These are phyloP conservation scores for Tylopilus intermedius DNA, from an alignment of 768 basidiomycete genomes.

Conservation along the genomic window DNA sequence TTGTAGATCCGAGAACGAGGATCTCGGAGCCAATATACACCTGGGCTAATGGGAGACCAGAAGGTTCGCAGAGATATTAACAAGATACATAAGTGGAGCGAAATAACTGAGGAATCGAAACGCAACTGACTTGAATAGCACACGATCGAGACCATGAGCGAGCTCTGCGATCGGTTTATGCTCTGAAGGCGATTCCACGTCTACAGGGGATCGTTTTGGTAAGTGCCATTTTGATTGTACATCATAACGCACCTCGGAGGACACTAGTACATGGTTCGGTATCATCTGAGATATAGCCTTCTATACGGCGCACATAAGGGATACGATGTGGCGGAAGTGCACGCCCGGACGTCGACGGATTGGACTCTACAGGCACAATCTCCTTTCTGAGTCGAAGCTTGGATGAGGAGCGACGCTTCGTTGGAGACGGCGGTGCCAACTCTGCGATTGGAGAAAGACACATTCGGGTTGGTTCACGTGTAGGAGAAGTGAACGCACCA, in stretches of 20 bases:
- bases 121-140: slow-evolving; percentile 65
- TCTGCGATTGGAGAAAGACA: neutral
- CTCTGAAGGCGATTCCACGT: slow-evolving; percentile 38
- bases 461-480: neutral
- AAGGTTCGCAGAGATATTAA: neutral
- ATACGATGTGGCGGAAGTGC: slow-evolving; percentile 20
- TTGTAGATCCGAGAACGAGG: slow-evolving; percentile 83
- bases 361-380: neutral
- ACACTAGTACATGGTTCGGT: slow-evolving; percentile 1
- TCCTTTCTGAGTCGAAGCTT: slow-evolving; percentile 7
- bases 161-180: slow-evolving; percentile 59
- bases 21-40: slow-evolving; percentile 86
- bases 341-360: slow-evolving; percentile 5
- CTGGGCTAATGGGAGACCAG: slow-evolving; percentile 50
- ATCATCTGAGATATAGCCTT: slow-evolving; percentile 21
- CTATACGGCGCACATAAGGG: slow-evolving; percentile 25
- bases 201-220: slow-evolving; percentile 25
- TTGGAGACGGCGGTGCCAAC: slow-evolving; percentile 10
- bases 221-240: neutral
- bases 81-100: neutral
- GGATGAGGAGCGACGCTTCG: neutral
- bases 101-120: neutral
- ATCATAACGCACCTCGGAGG: slow-evolving; percentile 15
- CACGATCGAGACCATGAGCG: slow-evolving; percentile 61
- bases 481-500: slow-evolving; percentile 7